Evolutionary conservation across 805 yeast genomes (phyloP).

Genomic region (Yamadazyma sp.): DNA sequence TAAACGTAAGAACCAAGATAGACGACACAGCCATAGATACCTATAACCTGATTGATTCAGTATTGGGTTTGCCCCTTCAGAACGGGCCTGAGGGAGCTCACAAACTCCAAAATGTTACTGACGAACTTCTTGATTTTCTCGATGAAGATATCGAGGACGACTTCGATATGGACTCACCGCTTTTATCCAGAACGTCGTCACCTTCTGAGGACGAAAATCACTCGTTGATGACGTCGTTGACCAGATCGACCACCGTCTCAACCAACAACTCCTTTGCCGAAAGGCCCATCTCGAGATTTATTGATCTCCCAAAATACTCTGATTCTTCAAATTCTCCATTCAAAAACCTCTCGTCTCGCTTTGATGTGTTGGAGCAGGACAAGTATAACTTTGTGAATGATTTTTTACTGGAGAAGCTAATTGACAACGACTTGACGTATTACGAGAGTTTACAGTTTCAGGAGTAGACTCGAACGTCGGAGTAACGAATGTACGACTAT

Average conservation of each 20-base stretch:
- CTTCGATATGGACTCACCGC: conserved; percentile 22
- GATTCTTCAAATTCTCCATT: not conserved
- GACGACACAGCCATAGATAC: not conserved
- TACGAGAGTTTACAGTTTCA: conserved; percentile 22
- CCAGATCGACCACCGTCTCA: conserved; percentile 43
- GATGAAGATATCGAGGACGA: conserved; percentile 20
- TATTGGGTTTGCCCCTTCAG: not conserved
- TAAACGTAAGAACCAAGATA: too few relatives aligned
- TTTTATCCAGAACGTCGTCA: conserved; percentile 40
- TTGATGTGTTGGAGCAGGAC: conserved; percentile 27
- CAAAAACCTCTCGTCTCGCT: conserved; percentile 8
- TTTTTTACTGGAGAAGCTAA: conserved; percentile 39
- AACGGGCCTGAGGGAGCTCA: conserved; percentile 1
- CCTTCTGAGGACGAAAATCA: conserved; percentile 32
- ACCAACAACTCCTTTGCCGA: conserved; percentile 26
- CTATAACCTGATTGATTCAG: conserved; percentile 5
- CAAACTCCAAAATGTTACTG: not conserved
- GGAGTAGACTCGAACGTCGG: not conserved
- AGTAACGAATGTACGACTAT: conserved; percentile 18
- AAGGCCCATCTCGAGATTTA: conserved; percentile 21
- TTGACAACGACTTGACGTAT: conserved; percentile 38
- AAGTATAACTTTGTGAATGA: conserved; percentile 42
- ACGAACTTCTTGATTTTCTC: conserved; percentile 7
- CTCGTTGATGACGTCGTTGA: conserved; percentile 39
- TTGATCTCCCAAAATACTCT: conserved; percentile 31